Evolutionary conservation across 1,284 basidiomycete species (phyloP).

Genomic region (Ustilago sp.): DNA sequence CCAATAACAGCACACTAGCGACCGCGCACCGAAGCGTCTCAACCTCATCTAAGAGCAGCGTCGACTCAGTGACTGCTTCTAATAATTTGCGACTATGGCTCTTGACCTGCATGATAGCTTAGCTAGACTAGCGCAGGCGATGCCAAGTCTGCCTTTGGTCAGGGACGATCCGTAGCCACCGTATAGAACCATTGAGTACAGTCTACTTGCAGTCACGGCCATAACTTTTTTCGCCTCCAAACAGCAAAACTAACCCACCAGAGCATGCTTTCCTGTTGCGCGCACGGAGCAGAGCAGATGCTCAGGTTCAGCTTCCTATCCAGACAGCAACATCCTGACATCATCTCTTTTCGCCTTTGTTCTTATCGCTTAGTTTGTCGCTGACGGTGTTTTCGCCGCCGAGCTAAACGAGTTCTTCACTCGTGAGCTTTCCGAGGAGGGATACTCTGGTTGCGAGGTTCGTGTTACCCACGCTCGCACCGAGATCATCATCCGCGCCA

Average conservation of each 20-base stretch:
- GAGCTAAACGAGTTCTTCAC: conserved; percentile 98
- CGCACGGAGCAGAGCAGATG: conserved; percentile 16
- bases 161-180: no score
- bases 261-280: conserved; percentile 3
- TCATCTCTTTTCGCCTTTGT: not conserved
- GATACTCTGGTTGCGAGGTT: conserved; percentile 99
- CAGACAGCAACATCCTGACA: conserved; percentile 17
- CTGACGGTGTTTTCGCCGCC: conserved; percentile 97
- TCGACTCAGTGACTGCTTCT: not conserved
- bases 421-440: conserved; percentile 98
- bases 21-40: no score
- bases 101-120: not conserved
- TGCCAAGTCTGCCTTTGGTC: not conserved
- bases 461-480: conserved; percentile 99
- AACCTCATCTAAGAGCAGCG: not conserved
- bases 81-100: not conserved
- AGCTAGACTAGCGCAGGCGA: not conserved
- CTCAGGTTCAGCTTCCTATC: not conserved
- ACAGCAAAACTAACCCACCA: not conserved
- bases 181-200: not conserved
- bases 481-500: conserved; percentile 99
- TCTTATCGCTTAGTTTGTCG: conserved; percentile 80
- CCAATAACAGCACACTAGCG: no score
- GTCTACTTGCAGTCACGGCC: not conserved
- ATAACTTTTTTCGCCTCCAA: not conserved